phyloP scores from a whole-genome alignment of 164 flowering plant species.

The Magnolia sinica region DNA sequence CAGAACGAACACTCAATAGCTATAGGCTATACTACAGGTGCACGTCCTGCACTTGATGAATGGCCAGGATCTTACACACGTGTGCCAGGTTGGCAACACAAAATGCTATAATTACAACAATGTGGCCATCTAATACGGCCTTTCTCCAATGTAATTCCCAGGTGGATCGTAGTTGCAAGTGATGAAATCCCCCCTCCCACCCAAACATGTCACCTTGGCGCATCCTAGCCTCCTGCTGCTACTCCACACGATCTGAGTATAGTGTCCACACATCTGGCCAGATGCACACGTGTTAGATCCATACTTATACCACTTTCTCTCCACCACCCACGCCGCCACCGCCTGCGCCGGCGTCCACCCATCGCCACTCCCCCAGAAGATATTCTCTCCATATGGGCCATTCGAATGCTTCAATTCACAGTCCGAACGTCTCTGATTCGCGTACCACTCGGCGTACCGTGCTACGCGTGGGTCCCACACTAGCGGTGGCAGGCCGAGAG shows the following conservation, averaged over 20 bases:
- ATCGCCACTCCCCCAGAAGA: constrained; percentile 68
- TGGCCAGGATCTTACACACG: too few species aligned
- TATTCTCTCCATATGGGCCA: constrained; percentile 80
- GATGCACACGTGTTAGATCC: constrained; percentile 33
- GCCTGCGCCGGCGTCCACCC: constrained; percentile 56
- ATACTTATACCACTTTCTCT: constrained; percentile 41
- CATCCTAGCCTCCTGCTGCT: constrained; percentile 51
- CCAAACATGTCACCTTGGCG: constrained; percentile 42
- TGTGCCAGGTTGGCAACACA: neutral
- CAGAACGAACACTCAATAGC: too few species aligned
- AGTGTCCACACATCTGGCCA: constrained; percentile 56
- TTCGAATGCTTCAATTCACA: constrained; percentile 55
- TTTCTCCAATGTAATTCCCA: constrained; percentile 64
- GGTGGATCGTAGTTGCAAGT: constrained; percentile 77
- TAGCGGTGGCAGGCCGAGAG: constrained; percentile 33
- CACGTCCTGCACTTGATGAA: too few species aligned
- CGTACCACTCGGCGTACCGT: constrained; percentile 42
- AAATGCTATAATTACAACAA: neutral
- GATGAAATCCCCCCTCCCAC: constrained; percentile 43
- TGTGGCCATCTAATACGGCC: constrained; percentile 42
- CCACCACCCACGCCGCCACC: constrained; percentile 44
- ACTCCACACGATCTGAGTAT: constrained; percentile 72
- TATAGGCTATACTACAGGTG: too few species aligned
- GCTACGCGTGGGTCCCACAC: constrained; percentile 53
- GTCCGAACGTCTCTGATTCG: constrained; percentile 37